Base-by-base conservation (phyloP, 371 early-diverging fungal species). In the Choanephora cucurbitarum region DNA sequence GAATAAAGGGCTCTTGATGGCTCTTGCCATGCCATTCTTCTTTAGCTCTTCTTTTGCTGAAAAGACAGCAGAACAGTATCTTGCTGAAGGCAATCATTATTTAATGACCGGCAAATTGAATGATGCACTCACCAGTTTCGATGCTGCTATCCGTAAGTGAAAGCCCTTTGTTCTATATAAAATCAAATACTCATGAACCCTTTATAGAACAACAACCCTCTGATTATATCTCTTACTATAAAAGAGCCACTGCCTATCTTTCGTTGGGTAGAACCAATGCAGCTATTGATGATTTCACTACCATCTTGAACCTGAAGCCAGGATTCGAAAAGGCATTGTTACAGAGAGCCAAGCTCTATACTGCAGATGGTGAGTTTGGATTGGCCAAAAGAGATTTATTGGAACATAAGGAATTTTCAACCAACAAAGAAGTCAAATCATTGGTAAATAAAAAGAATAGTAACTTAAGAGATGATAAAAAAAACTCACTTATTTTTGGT, bases 161-260 rank as follows among this genome's bases (percentile, higher is more conserved):
- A 10, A 31, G n/a, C n/a, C n/a, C n/a, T n/a, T n/a, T n/a, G n/a
- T 44, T 18, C 5, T 43, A 39, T 31, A 15, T 21, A 31, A n/a
- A 45, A 23, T 11, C 22, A 34, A 9, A 42, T 22, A 8, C 0
- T 28, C 31, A 28, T 28, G n/a, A n/a, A n/a, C 7, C 7, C 28
- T 4, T 8, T 33, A 15, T 80, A 77, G 89, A 75, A 39, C 57
- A 66, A 44, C 92, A 93, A 58, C 90, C 92, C 9, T 69, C 75
- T 44, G 88, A 92, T 77, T 91, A 93, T 59, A 57, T 90, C 19
- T 80, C 88, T 11, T 91, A 88, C 72, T 95, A 87, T 64, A 87
- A 90, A 60, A 83, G 95, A 52, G 96, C 96, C 0, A 85, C 91
- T 14, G 88, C 92, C 5, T 87, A 91, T 52, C 70, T 96, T 39